A percentile compares a stretch with the other conserved stretches of the same genome.
Conservation (phyloP, 805 yeast genomes). For the Zygosaccharomyces gambellarensis region DNA sequence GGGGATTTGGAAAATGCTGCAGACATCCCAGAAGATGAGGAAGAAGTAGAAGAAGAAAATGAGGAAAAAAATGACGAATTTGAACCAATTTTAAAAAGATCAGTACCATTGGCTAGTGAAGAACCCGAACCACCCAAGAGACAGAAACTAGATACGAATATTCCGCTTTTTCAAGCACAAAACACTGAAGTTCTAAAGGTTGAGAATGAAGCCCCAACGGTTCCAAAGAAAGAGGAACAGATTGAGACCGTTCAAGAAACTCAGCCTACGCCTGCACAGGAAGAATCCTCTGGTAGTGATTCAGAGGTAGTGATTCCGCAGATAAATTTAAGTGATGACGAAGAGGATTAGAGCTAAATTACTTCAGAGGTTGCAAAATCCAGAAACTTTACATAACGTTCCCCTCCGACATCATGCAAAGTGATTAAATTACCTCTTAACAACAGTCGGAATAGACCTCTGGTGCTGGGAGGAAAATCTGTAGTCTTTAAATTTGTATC, state of each 20-base stretch:
- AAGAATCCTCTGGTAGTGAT: constrained; percentile 17
- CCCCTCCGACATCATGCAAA: constrained; percentile 4
- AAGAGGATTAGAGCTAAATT: constrained; percentile 11
- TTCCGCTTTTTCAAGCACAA: constrained; percentile 5
- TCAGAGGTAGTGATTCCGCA: constrained; percentile 34
- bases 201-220: not conserved
- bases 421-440: constrained; percentile 15
- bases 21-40: constrained; percentile 18
- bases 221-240: not conserved
- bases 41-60: not conserved
- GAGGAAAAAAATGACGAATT: not conserved
- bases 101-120: not conserved
- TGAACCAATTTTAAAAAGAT: not conserved
- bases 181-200: constrained; percentile 8
- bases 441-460: constrained; percentile 21
- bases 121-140: not conserved
- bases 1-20: constrained; percentile 13
- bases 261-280: constrained; percentile 9
- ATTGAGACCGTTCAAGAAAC: constrained; percentile 10
- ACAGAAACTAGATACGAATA: not conserved
- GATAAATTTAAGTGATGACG: constrained; percentile 22
- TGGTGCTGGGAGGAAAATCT: constrained; percentile 18
- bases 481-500: constrained; percentile 15
- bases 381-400: constrained; percentile 15
- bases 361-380: constrained; percentile 16